Evolutionary conservation across 768 basidiomycete species (phyloP).

Genomic region (Phanerochaete carnosa): DNA sequence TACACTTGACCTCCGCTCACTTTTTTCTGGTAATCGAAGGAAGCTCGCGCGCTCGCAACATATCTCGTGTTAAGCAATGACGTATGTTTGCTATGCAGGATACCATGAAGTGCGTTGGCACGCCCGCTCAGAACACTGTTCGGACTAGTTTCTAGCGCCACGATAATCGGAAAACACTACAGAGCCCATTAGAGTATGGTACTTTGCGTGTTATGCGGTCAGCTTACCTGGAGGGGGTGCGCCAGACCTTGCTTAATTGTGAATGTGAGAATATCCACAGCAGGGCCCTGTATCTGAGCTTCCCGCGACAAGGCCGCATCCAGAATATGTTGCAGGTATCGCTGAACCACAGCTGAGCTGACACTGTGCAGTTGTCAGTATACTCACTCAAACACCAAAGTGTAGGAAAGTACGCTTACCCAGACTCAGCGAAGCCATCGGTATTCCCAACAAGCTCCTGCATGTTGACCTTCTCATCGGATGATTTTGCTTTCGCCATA

Average conservation of each 20-base stretch:
- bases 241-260: slow-evolving; percentile 94
- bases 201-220: background rate
- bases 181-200: background rate
- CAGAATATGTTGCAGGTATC: slow-evolving; percentile 81
- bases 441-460: slow-evolving; percentile 94
- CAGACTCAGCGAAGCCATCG: slow-evolving; percentile 94
- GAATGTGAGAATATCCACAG: slow-evolving; percentile 88
- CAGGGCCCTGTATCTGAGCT: slow-evolving; percentile 69
- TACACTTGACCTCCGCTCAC: slow-evolving; percentile 43
- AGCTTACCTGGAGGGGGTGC: slow-evolving; percentile 81
- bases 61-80: slow-evolving; percentile 87
- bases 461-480: slow-evolving; percentile 69
- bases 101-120: slow-evolving; percentile 75
- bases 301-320: slow-evolving; percentile 75
- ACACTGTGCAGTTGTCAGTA: slow-evolving; percentile 48
- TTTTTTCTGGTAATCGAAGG: slow-evolving; percentile 81
- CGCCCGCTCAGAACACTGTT: slow-evolving; percentile 57
- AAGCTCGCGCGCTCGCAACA: slow-evolving; percentile 71
- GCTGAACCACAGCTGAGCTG: slow-evolving; percentile 91
- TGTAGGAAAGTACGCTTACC: slow-evolving; percentile 46
- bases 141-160: slow-evolving; percentile 89
- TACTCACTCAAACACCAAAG: background rate
- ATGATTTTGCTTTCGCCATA: slow-evolving; percentile 39
- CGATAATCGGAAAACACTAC: slow-evolving; percentile 87
- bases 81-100: slow-evolving; percentile 85